phyloP scores from a whole-genome alignment of 2,329 filamentous ascomycete species.

The Ambrosiella xylebori region DNA sequence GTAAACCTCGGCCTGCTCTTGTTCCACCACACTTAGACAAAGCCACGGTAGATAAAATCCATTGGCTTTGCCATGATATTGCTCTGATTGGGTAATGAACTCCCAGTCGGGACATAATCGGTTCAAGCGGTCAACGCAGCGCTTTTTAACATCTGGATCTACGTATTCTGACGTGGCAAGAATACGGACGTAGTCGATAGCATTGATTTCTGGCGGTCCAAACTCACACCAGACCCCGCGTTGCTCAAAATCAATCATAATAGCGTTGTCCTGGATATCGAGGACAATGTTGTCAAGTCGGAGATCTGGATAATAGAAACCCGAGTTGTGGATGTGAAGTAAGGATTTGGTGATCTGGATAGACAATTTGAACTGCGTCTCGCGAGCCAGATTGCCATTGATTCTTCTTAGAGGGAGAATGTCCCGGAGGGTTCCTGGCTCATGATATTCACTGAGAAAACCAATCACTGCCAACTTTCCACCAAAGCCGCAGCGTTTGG shows the following conservation, averaged over 20 bases:
- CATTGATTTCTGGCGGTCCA: slow-evolving; percentile 41
- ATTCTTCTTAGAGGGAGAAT: slow-evolving; percentile 33
- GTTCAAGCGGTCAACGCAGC: slow-evolving; percentile 26
- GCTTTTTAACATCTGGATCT: slow-evolving; percentile 22
- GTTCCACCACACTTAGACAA: slow-evolving; percentile 31
- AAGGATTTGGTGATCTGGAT: slow-evolving; percentile 34
- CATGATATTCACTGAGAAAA: slow-evolving; percentile 38
- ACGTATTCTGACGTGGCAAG: slow-evolving; percentile 33
- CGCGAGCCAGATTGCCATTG: slow-evolving; percentile 25
- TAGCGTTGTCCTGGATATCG: slow-evolving; percentile 26
- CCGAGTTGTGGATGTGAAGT: slow-evolving; percentile 20
- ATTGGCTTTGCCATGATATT: slow-evolving; percentile 28
- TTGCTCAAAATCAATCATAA: slow-evolving; percentile 47
- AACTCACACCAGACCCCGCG: slow-evolving; percentile 47
- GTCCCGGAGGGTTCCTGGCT: slow-evolving; percentile 37
- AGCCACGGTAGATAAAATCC: slow-evolving; percentile 42
- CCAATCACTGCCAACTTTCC: slow-evolving; percentile 37
- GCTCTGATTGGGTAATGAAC: slow-evolving; percentile 23
- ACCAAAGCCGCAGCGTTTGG: slow-evolving; percentile 38
- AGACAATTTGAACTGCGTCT: slow-evolving; percentile 35
- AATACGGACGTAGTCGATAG: slow-evolving; percentile 39
- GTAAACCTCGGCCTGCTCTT: slow-evolving; percentile 42
- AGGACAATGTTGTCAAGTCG: slow-evolving; percentile 43
- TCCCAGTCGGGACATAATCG: slow-evolving; percentile 32
- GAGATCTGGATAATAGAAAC: slow-evolving; percentile 40